Evolutionary conservation across 2,329 filamentous ascomycete genomes (phyloP), one percentile per base, ranked within the genome.

Genomic region (Scytalidium sp.): DNA sequence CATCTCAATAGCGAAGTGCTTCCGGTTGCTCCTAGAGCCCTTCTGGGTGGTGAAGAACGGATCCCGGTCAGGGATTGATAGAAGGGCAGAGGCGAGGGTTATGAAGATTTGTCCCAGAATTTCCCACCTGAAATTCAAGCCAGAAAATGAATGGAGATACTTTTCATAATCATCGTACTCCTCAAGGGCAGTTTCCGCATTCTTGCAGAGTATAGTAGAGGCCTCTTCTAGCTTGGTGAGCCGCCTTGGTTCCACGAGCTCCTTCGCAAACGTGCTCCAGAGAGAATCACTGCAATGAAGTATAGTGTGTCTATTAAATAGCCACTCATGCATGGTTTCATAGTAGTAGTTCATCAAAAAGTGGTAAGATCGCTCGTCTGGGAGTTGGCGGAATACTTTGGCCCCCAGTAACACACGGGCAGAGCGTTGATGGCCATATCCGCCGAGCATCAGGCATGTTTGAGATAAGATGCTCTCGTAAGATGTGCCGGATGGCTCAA

Each of bases 71-170:
- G 51, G 48, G 1, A 58, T 46, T 19, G 49, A 55, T 19, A 62
- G 50, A 22, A 56, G 51, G 7, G 58, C 54, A 36, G 45, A 53
- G 10, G 54, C 51, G 2, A 64, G 43, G 19, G 51, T 52, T 15
- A 52, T 48, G 51, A 57, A 65, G 6, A 66, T 50, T 3, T 56
- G 41, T 19, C 64, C 64, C 19, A 65, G 20, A n/a, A 51, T 51
- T 47, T 67, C 64, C 64, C 64, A 67, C 19, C 64, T 57, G 15
- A 67, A 45, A 29, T 65, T 62, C 2, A 22, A 20, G 2, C 60
- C 63, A 36, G 52, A 55, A 19, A 62, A 61, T 9, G 58, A 55
- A 2, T 48, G 47, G 17, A 66, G 43, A 59, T 62, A 67, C n/a
- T 53, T 50, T 5, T 60, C 53, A 40, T 60, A 62, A 17, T 61